Evolutionary conservation across 805 yeast species (phyloP), one percentile per base, ranked within the genome.

Genomic region (Yarrowia sp.): DNA sequence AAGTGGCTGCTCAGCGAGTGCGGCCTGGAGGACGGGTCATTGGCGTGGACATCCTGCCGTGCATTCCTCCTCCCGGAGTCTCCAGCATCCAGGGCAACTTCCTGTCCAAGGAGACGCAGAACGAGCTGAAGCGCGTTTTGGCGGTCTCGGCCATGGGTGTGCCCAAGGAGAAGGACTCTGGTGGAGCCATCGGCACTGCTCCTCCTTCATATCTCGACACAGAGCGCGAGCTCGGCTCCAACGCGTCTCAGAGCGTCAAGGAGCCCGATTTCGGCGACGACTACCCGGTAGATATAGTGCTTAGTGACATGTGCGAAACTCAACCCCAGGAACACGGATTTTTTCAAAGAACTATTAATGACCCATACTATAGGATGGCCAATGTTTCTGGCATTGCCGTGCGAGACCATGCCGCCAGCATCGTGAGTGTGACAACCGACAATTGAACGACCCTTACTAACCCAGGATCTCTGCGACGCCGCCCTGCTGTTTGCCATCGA

Each of bases 281-380:
- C 4, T 64, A 68, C 63, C 81, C 86, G 12, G 81, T 87, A 49
- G 92, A 88, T 75, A 75, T 87, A 21, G 82, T 88, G 53, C 69
- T 88, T 59, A 87, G 93, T 76, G 96, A 88, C 77, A 88, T 88
- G 96, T 87, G 87, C 79, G 93, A 79, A 71, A 87, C 76, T 62
- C 65, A 67, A 65, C 77, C 81, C 55, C 85, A 81, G 67, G 71
- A 72, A 29, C 69, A 76, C 22, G 83, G 83, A 6, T 82, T 75
- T 70, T 78, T 83, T 80, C 78, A 77, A 70, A 77, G 82, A 74
- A 82, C 87, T 79, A 84, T 89, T 85, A 86, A 86, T 84, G 81
- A 81, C 62, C 84, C 96, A 49, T 87, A 84, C 71, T 78, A 78
- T 75, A 93, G 97, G 98, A 87, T 93, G 88, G 88, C 90, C 51